Evolutionary conservation across 768 basidiomycete genomes (phyloP).

Genomic region (Sarcodon aspratus): DNA sequence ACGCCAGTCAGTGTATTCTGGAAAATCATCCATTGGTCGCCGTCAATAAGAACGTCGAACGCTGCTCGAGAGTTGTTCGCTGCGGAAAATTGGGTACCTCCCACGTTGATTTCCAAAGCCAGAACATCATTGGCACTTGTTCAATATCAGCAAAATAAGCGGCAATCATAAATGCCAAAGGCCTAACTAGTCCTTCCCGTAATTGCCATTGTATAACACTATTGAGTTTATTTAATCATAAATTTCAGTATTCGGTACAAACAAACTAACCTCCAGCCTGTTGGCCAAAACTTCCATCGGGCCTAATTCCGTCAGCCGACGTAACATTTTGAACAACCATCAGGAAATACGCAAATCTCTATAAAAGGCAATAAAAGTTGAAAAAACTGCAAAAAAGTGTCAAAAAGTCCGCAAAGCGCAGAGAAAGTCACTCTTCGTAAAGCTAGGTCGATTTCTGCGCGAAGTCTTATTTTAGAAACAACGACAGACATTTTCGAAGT

Average conservation of each 20-base stretch:
- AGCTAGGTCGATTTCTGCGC: no score
- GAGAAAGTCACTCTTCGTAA: no score
- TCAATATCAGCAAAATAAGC: not conserved
- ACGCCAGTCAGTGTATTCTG: conserved; percentile 42
- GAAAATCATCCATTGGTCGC: conserved; percentile 78
- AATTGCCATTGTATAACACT: conserved; percentile 41
- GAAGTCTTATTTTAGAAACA: no score
- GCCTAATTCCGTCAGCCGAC: no score
- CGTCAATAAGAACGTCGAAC: conserved; percentile 42
- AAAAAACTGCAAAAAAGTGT: no score
- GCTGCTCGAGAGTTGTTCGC: conserved; percentile 26
- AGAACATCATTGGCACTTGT: conserved; percentile 49
- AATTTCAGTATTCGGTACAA: no score
- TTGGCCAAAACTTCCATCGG: conserved; percentile 32
- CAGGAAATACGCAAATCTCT: no score
- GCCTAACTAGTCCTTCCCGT: conserved; percentile 41
- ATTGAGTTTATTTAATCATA: no score
- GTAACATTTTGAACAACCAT: no score
- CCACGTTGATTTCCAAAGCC: conserved; percentile 47
- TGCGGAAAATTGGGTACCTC: conserved; percentile 46
- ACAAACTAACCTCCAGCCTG: conserved; percentile 32
- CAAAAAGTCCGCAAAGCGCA: no score
- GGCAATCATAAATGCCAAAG: not conserved
- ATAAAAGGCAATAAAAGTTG: no score
- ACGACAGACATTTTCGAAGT: no score